Percentiles rank a stretch among this genome's conserved stretches.
These are phyloP conservation scores for Pichia eremophila DNA, from an alignment of 805 yeast species.

Conservation along the genomic window DNA sequence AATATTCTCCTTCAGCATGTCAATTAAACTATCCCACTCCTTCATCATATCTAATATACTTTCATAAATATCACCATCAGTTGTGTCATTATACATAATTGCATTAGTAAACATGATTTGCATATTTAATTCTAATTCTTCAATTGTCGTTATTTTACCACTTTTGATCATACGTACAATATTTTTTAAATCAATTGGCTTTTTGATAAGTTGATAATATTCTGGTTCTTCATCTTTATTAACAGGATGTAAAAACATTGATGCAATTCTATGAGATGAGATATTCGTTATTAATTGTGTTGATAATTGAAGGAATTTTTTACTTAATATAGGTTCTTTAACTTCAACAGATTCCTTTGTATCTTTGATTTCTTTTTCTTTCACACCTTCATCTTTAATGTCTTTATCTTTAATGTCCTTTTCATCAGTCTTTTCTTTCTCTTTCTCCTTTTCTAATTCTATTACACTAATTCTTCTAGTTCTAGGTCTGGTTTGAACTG, in stretches of 20 bases:
- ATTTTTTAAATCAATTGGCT: slow-evolving; percentile 62
- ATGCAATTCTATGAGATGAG: slow-evolving; percentile 61
- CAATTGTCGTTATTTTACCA: slow-evolving; percentile 39
- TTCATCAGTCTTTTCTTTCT: not conserved
- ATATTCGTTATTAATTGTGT: slow-evolving; percentile 54
- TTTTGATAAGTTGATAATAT: slow-evolving; percentile 49
- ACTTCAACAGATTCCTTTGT: not conserved
- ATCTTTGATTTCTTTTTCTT: not conserved
- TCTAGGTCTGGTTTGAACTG: too few relatives aligned
- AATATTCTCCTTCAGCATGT: slow-evolving; percentile 44
- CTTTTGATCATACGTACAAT: slow-evolving; percentile 50
- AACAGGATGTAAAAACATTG: slow-evolving; percentile 67
- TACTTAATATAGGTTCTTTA: slow-evolving; percentile 12
- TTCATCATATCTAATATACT: slow-evolving; percentile 64
- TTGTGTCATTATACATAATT: slow-evolving; percentile 64
- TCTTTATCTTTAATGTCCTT: not conserved
- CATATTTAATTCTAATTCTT: slow-evolving; percentile 56
- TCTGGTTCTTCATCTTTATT: slow-evolving; percentile 58
- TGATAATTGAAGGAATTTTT: slow-evolving; percentile 54
- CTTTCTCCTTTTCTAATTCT: too few relatives aligned
- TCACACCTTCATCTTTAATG: slow-evolving; percentile 1
- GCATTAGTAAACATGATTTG: slow-evolving; percentile 78
- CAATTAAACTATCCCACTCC: slow-evolving; percentile 49
- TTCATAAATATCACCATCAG: slow-evolving; percentile 46
- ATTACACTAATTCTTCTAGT: not conserved